phyloP scores from a whole-genome alignment of 192 early-diverging fungal genomes.

The Umbelopsis vinacea region DNA sequence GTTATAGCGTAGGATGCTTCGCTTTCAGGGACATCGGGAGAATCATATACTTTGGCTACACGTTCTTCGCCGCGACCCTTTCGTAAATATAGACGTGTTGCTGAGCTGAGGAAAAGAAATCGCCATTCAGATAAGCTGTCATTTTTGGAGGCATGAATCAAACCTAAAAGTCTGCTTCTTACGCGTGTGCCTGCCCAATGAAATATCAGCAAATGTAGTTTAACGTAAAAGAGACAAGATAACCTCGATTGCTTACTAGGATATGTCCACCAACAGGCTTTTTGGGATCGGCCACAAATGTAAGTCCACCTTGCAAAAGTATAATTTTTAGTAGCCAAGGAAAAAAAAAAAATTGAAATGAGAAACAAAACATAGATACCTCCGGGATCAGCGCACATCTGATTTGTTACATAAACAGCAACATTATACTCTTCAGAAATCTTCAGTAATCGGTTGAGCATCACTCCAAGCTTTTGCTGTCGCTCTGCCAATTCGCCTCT shows the following conservation, averaged over 20 bases:
- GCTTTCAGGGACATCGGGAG: conserved; percentile 77
- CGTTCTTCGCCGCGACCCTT: conserved; percentile 84
- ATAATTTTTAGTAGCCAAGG: conserved; percentile 60
- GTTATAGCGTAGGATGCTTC: conserved; percentile 74
- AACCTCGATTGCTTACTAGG: conserved; percentile 39
- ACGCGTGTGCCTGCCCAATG: conserved; percentile 37
- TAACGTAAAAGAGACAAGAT: not conserved
- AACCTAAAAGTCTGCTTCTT: not conserved
- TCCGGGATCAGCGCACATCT: conserved; percentile 49
- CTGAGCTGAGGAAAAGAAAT: conserved; percentile 50
- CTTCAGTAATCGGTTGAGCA: conserved; percentile 73
- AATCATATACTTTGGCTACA: conserved; percentile 84
- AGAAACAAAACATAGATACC: conserved; percentile 7
- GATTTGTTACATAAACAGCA: conserved; percentile 84
- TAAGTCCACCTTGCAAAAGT: conserved; percentile 48
- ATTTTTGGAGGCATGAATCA: not conserved
- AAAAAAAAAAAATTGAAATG: not conserved
- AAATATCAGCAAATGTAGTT: not conserved
- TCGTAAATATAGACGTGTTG: conserved; percentile 77
- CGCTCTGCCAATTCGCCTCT: conserved; percentile 86
- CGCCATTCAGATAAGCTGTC: not conserved
- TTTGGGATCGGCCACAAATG: conserved; percentile 87
- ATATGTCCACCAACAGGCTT: conserved; percentile 87
- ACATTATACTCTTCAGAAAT: conserved; percentile 88
- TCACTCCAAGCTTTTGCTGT: conserved; percentile 79